Base-by-base conservation (phyloP, 306 rosid genomes). In the Lathyrus oleraceus region DNA sequence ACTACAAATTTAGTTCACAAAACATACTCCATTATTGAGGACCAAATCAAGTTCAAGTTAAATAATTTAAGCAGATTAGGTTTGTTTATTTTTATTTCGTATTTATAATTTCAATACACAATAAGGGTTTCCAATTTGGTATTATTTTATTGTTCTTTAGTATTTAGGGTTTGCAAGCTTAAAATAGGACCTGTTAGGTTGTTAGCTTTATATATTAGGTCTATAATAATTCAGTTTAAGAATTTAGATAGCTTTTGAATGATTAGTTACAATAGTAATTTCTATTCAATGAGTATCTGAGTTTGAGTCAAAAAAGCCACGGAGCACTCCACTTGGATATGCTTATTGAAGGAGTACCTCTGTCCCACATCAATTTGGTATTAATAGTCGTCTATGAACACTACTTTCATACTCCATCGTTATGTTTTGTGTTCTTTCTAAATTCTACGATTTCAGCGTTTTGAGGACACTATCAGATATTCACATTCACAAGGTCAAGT, bases 1-100 rank as follows among this genome's bases (percentile, higher is more conserved):
- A 59, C 63, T 13, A 23, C 20, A 30, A 65, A 73, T n/a, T 58
- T 57, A 60, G 54, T 43, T 54, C 47, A 72, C 64, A 69, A 32
- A 69, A 38, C 20, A 64, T 71, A 28, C 66, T 43, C 39, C 51
- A 12, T 44, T 27, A 72, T 17, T 38, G 53, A 73, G 66, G 66
- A 72, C 42, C n/a, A 61, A 43, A 45, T 19, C 16, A 61, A 45
- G 47, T 65, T 66, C 48, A 57, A 40, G 63, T 67, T 13, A 39
- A 65, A 71, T 10, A 45, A 47, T 30, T 59, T 6, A 59, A 30
- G 23, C 15, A 38, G 49, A 39, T 10, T 6, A 38, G 38, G 32
- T 39, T 19, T 3, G 20, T 62, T 20, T 19, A 20, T 20, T 39
- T 60, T 39, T 61, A 20, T 62, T 39, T 39, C 35, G 0, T 39